Evolutionary conservation across 1,139 yeast species (phyloP).

Genomic region (Trichomonascaceae sp.): DNA sequence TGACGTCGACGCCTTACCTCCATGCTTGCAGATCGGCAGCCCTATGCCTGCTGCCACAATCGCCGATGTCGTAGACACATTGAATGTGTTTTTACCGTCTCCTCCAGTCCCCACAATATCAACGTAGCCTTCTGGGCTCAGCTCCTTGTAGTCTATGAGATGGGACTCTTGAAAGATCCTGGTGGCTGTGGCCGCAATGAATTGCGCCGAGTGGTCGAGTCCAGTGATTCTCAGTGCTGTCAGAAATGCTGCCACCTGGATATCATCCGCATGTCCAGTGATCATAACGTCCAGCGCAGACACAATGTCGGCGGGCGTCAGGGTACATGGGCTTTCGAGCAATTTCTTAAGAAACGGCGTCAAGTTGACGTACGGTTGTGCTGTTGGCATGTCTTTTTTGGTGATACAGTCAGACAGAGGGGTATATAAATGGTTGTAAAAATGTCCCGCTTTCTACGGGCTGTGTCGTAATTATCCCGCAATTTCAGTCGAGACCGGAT

Average conservation of each 20-base stretch:
- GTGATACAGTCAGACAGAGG: no score
- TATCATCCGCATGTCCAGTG: conserved; percentile 44
- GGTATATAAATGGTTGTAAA: no score
- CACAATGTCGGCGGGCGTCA: conserved; percentile 48
- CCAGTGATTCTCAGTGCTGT: conserved; percentile 62
- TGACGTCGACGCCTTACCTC: conserved; percentile 93
- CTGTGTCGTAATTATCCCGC: no score
- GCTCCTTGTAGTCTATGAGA: conserved; percentile 20
- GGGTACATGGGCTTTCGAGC: conserved; percentile 41
- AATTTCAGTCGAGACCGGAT: no score
- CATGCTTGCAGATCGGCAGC: conserved; percentile 74
- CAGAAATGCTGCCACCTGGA: conserved; percentile 68
- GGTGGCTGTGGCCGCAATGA: conserved; percentile 75
- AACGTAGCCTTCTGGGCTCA: conserved; percentile 44
- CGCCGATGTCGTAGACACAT: conserved; percentile 90
- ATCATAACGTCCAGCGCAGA: conserved; percentile 49
- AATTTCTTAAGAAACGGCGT: conserved; percentile 56
- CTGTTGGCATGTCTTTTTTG: no score
- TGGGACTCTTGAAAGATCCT: conserved; percentile 40
- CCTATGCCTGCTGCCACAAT: conserved; percentile 91
- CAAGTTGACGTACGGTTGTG: conserved; percentile 19
- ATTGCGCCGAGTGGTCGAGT: conserved; percentile 71
- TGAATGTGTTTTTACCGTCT: conserved; percentile 92
- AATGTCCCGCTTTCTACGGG: no score
- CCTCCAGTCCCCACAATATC: conserved; percentile 99